A percentile compares a stretch with the other conserved stretches of the same genome.
Conservation (phyloP, 1,284 basidiomycete species). For the Microbotryum lychnidis-dioicae region DNA sequence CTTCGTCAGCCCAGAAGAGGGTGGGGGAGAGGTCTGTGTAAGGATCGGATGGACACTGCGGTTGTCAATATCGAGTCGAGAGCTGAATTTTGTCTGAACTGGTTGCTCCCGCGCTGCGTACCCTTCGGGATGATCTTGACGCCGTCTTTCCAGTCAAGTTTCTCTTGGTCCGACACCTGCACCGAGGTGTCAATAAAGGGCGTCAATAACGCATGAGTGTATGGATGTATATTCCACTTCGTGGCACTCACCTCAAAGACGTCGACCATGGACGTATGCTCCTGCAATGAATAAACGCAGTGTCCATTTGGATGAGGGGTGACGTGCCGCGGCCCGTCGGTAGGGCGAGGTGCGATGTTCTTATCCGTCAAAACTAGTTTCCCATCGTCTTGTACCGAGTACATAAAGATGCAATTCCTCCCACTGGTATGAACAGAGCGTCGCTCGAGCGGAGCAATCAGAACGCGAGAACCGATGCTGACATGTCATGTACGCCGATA, state of each 20-base stretch:
- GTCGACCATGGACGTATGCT: conserved; percentile 38
- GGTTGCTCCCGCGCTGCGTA: conserved; percentile 4
- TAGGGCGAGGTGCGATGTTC: conserved; percentile 38
- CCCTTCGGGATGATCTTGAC: conserved; percentile 37
- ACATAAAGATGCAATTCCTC: conserved; percentile 42
- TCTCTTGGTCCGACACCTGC: conserved; percentile 20
- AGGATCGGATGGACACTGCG: background rate
- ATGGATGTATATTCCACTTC: too few relatives aligned
- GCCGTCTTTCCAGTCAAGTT: conserved; percentile 34
- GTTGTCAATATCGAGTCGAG: background rate
- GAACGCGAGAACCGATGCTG: conserved; percentile 6
- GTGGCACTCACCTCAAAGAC: conserved; percentile 31
- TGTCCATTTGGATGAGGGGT: conserved; percentile 41
- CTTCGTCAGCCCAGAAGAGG: conserved; percentile 41
- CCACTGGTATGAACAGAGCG: conserved; percentile 34
- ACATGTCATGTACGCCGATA: conserved; percentile 33
- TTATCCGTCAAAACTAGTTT: conserved; percentile 37
- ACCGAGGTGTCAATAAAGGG: conserved; percentile 2
- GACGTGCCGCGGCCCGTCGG: conserved; percentile 43
- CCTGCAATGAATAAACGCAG: conserved; percentile 41
- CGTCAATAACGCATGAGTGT: conserved; percentile 2
- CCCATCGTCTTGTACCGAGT: conserved; percentile 36
- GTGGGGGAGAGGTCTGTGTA: conserved; percentile 15
- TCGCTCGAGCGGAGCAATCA: background rate
- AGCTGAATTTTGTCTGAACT: background rate